A percentile compares a stretch with the other conserved stretches of the same genome.
These are phyloP conservation scores for Russula dissimulans DNA, from an alignment of 768 basidiomycete species.

Conservation along the genomic window DNA sequence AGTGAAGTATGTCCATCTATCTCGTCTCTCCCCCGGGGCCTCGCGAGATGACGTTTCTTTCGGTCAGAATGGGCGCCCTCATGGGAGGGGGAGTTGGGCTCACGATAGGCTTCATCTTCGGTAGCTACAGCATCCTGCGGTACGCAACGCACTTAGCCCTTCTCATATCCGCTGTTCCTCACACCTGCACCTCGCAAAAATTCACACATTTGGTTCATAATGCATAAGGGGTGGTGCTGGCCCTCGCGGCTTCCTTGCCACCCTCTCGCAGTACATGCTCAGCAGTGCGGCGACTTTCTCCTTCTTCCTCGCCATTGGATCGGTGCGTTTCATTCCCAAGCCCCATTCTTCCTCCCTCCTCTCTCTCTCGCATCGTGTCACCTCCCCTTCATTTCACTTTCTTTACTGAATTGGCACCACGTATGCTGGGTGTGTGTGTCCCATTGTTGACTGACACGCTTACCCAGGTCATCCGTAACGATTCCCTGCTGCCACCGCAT, in stretches of 20 bases:
- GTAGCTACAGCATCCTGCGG: conserved; percentile 87
- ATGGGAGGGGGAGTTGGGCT: conserved; percentile 93
- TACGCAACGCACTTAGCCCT: conserved; percentile 28
- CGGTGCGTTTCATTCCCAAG: conserved; percentile 40
- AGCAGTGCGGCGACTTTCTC: conserved; percentile 95
- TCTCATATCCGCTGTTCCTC: background rate
- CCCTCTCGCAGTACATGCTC: conserved; percentile 96
- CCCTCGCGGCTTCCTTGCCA: conserved; percentile 80
- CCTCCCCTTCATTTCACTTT: background rate
- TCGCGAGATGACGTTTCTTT: background rate
- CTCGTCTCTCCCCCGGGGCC: conserved; percentile 3
- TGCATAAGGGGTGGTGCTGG: conserved; percentile 71
- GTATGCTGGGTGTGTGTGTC: too few species aligned
- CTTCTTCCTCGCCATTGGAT: conserved; percentile 94
- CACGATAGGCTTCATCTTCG: conserved; percentile 96
- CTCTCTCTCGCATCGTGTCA: background rate
- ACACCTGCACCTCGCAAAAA: too few species aligned
- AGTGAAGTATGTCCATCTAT: conserved; percentile 48
- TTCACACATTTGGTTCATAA: background rate
- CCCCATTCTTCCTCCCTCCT: background rate
- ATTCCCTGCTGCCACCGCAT: conserved; percentile 49
- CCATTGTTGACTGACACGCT: background rate
- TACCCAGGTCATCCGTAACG: conserved; percentile 80
- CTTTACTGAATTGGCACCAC: background rate
- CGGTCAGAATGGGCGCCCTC: conserved; percentile 73